Percentiles rank a stretch among this genome's conserved stretches.
phyloP scores from a whole-genome alignment of 257 asterid species.

The Linderniella brevidens region DNA sequence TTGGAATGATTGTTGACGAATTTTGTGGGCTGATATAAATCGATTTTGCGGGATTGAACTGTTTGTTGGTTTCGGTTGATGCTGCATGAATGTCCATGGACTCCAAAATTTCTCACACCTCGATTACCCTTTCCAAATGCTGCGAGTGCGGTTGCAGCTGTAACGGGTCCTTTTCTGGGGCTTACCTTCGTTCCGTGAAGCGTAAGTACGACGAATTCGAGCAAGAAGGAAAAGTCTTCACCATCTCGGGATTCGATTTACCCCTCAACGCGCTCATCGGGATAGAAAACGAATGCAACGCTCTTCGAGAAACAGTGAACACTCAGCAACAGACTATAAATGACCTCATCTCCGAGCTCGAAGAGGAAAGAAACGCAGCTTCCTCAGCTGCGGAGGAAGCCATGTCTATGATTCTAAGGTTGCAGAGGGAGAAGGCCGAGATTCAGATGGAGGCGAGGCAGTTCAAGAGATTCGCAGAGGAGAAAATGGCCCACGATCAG shows the following conservation, averaged over 20 bases:
- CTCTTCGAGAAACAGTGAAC: background rate
- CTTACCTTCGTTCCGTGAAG: slow-evolving; percentile 3
- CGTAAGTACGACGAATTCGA: background rate
- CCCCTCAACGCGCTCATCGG: background rate
- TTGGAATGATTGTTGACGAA: too few relatives aligned
- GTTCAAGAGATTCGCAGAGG: slow-evolving; percentile 4
- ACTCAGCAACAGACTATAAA: background rate
- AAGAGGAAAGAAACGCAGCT: slow-evolving; percentile 5
- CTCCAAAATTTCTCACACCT: background rate
- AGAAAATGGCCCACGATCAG: slow-evolving; percentile 7
- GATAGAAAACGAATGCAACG: slow-evolving; percentile 1
- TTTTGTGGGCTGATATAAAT: too few relatives aligned
- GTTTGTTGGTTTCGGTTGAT: too few relatives aligned
- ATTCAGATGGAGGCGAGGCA: slow-evolving; percentile 5
- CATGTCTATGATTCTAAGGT: slow-evolving; percentile 6
- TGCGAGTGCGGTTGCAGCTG: slow-evolving; percentile 3
- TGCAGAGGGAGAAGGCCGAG: slow-evolving; percentile 1
- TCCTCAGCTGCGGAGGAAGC: slow-evolving; percentile 6
- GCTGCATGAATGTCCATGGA: too few relatives aligned
- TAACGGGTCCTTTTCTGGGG: slow-evolving; percentile 3
- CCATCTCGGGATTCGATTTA: too few relatives aligned
- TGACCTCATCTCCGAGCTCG: slow-evolving; percentile 1
- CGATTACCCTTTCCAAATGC: background rate
- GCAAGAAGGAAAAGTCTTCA: background rate
- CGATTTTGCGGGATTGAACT: too few relatives aligned